Evolutionary conservation across 1,139 yeast species (phyloP), one percentile per base, ranked within the genome.

Genomic region (Pichia sp.): DNA sequence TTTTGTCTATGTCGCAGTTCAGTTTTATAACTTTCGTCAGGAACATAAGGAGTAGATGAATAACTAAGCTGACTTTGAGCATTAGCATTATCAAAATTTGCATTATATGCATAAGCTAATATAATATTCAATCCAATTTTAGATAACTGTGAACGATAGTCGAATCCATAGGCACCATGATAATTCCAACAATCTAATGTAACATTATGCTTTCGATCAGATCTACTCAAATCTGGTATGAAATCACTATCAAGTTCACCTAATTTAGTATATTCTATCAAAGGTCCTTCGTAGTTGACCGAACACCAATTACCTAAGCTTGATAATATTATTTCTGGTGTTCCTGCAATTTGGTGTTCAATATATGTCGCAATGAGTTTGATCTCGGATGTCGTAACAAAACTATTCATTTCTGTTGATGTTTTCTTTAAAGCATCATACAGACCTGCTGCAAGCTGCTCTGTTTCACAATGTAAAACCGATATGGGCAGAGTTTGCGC

Each of bases 341-440:
- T 72, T 25, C 56, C 51, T 6, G 63, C 61, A n/a, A 75, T 76
- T 50, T 72, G 71, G 4, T 60, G 58, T 41, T 64, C 62, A 2
- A 78, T 72, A 48, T 74, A 74, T 11, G 64, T 58, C 0, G 76
- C 62, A 31, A 76, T 56, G 5, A 75, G 58, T 9, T 61, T 50
- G 24, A 76, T 68, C 46, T 74, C 78, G 3, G 79, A 70, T 40
- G 76, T 71, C 3, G 79, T 71, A 23, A 74, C 56, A 0, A 46
- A 46, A 10, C 49, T 52, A 8, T 57, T 44, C 4, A 52, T 44
- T 1, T 25, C 30, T 12, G 44, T 40, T 2, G 66, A 73, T 8
- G 70, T 61, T 23, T 53, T 52, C 31, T 73, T 57, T 35, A 76
- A 58, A 4, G 74, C 66, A 31, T 68, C 60, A 52, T 73, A 75